phyloP scores from a whole-genome alignment of 441 rosid species.

The Geranium incanum region DNA sequence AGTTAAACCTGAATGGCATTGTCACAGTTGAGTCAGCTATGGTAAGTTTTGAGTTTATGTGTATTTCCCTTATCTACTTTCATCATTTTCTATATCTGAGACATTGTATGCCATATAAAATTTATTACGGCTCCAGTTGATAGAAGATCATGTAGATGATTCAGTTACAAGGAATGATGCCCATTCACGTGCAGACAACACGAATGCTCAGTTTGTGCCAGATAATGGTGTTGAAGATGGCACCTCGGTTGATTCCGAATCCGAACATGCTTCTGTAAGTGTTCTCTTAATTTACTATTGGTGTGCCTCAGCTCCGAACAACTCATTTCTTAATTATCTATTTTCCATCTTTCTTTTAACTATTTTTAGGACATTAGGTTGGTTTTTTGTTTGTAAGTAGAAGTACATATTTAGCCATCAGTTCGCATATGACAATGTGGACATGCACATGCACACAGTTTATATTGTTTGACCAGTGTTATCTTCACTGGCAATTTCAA shows the following conservation, averaged over 20 bases:
- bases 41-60: conserved; percentile 29
- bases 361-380: background rate
- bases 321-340: background rate
- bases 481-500: background rate
- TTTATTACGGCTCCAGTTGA: conserved; percentile 31
- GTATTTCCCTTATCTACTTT: background rate
- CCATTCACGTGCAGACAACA: conserved; percentile 20
- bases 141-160: conserved; percentile 31
- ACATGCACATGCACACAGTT: no score
- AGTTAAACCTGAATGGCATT: conserved; percentile 55
- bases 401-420: no score
- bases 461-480: background rate
- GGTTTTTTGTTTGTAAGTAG: background rate
- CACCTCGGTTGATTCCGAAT: conserved; percentile 17
- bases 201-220: conserved; percentile 27
- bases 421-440: no score
- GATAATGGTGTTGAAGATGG: conserved; percentile 27
- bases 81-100: background rate
- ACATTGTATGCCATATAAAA: conserved; percentile 1
- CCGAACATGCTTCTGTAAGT: conserved; percentile 34
- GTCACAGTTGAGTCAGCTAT: conserved; percentile 48
- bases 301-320: background rate
- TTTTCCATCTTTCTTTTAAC: background rate
- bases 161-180: conserved; percentile 19
- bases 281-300: background rate